Conservation (phyloP, 2,329 filamentous ascomycete genomes). For the Apiospora marii region DNA sequence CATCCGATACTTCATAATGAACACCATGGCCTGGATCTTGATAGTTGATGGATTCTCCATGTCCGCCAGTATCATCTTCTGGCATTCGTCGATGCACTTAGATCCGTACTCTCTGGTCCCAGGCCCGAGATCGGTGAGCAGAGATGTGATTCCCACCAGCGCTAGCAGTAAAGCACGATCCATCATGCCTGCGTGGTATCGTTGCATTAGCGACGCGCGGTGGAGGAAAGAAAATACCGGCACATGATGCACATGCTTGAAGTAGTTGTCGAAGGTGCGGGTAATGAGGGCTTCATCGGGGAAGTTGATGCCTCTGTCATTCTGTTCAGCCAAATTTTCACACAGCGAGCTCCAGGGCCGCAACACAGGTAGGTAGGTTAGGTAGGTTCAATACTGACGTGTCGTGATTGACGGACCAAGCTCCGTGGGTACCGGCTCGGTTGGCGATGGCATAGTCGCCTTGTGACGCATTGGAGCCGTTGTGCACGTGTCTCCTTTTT, state of each 20-base stretch:
- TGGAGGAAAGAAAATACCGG: slow-evolving; percentile 67
- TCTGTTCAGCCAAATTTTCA: slow-evolving; percentile 53
- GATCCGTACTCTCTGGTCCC: slow-evolving; percentile 60
- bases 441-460: slow-evolving; percentile 34
- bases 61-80: slow-evolving; percentile 59
- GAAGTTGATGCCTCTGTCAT: slow-evolving; percentile 38
- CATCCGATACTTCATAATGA: slow-evolving; percentile 57
- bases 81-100: slow-evolving; percentile 63
- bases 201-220: slow-evolving; percentile 66
- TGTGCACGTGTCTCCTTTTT: slow-evolving; percentile 42
- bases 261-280: slow-evolving; percentile 64
- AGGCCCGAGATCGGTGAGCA: slow-evolving; percentile 62
- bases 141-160: slow-evolving; percentile 62
- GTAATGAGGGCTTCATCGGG: slow-evolving; percentile 56
- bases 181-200: slow-evolving; percentile 64
- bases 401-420: slow-evolving; percentile 29
- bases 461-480: slow-evolving; percentile 39
- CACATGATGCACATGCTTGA: slow-evolving; percentile 66
- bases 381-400: not conserved
- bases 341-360: slow-evolving; percentile 51
- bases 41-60: slow-evolving; percentile 64
- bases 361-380: too few relatives aligned
- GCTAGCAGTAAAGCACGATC: slow-evolving; percentile 62
- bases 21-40: slow-evolving; percentile 57
- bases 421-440: not conserved